Evolutionary conservation across 1,139 yeast species (phyloP).

Genomic region (Yamadazyma trypodendri): DNA sequence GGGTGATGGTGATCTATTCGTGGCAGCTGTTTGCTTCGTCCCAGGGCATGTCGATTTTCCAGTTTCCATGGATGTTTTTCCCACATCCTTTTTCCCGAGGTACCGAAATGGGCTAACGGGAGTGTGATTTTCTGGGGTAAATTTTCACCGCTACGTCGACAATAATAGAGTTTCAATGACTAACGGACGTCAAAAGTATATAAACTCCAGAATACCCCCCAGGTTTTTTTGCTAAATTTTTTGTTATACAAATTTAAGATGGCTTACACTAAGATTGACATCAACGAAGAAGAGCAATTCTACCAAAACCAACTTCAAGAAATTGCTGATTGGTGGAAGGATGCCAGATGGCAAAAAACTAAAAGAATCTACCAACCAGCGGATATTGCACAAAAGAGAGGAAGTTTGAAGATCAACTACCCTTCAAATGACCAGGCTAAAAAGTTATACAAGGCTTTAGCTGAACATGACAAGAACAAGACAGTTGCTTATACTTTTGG

Average conservation of each 20-base stretch:
- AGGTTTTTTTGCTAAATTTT: neutral
- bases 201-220: conserved; percentile 5
- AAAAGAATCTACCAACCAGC: conserved; percentile 87
- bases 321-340: conserved; percentile 86
- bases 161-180: conserved; percentile 1
- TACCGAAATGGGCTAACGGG: conserved; percentile 3
- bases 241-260: conserved; percentile 16
- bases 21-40: too few species aligned
- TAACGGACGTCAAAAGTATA: conserved; percentile 7
- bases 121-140: conserved; percentile 3
- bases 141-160: neutral
- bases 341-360: conserved; percentile 87
- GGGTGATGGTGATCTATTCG: too few species aligned
- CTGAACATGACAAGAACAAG: conserved; percentile 69
- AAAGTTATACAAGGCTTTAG: conserved; percentile 68
- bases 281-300: conserved; percentile 60
- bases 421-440: conserved; percentile 83
- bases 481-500: conserved; percentile 91
- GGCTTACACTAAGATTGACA: conserved; percentile 55
- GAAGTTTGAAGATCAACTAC: conserved; percentile 63
- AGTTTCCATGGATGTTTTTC: neutral
- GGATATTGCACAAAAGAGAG: conserved; percentile 88
- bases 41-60: neutral
- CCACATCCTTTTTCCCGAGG: conserved; percentile 2
- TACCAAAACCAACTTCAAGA: conserved; percentile 71